Evolutionary conservation across 2,329 filamentous ascomycete species (phyloP).

Genomic region (Penicillium sp.): DNA sequence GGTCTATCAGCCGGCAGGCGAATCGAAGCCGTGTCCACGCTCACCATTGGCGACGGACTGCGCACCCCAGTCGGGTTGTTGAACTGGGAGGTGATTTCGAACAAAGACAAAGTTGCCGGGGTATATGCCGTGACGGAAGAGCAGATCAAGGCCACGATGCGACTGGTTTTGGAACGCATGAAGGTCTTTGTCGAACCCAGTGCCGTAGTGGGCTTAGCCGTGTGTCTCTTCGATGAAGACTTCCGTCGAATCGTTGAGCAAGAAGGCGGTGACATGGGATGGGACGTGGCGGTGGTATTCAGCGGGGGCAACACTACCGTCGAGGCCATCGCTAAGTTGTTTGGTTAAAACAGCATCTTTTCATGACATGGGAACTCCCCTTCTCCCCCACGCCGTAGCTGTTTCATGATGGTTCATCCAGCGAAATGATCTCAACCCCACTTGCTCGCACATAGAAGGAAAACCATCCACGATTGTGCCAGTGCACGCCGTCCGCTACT

Average conservation of each 20-base stretch:
- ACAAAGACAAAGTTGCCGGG: constrained; percentile 61
- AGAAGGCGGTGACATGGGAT: constrained; percentile 66
- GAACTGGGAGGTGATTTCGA: constrained; percentile 72
- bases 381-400: neutral
- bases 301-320: constrained; percentile 61
- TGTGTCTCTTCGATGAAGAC: constrained; percentile 76
- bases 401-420: constrained; percentile 3
- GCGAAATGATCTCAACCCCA: constrained; percentile 20
- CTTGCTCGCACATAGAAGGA: constrained; percentile 23
- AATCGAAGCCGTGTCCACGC: constrained; percentile 61
- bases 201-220: constrained; percentile 75
- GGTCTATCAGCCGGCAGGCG: constrained; percentile 61
- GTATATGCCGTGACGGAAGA: constrained; percentile 73
- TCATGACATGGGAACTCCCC: neutral
- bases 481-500: constrained; percentile 24
- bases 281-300: constrained; percentile 61
- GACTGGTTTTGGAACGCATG: constrained; percentile 75
- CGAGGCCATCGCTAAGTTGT: constrained; percentile 54
- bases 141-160: constrained; percentile 71
- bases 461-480: constrained; percentile 26
- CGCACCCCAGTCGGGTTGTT: constrained; percentile 71
- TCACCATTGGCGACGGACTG: constrained; percentile 85
- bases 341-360: constrained; percentile 21
- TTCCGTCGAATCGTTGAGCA: constrained; percentile 60
- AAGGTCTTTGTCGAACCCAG: constrained; percentile 90